Evolutionary conservation across 2,329 filamentous ascomycete genomes (phyloP), one percentile per base, ranked within the genome.

Genomic region (Colletotrichum musicola): DNA sequence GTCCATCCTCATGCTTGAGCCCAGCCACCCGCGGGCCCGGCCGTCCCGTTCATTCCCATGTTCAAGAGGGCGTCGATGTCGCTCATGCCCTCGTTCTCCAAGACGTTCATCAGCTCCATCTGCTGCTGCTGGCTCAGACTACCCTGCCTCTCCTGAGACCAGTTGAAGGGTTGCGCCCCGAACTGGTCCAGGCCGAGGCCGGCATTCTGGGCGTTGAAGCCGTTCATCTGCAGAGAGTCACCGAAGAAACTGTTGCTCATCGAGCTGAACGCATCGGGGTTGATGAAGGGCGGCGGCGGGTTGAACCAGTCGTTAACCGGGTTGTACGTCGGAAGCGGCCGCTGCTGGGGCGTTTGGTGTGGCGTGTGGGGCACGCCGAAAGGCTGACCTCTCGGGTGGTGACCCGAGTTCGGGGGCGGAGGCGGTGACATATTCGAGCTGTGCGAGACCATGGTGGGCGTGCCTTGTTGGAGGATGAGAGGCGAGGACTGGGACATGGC

Each of bases 51-150:
- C 65, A 61, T 65, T 40, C 61, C 68, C 79, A 80, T 81, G 59
- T 80, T 88, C 72, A 91, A 78, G 64, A 89, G 88, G 14, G 84
- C 83, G 71, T 90, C 85, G 73, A 91, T 90, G 58, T 90, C 89
- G 27, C 81, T 82, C 76, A 90, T 81, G 0, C 89, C 89, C 72
- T 91, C 88, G 73, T 83, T 92, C 78, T 96, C 92, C 40, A 97
- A 85, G 56, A 90, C 90, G 63, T 90, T 89, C 92, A 97, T 94
- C 44, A 97, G 83, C 81, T 97, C 93, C 71, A 91, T 81, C 79
- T 96, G 93, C 79, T 97, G 93, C 75, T 93, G 88, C 71, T 94
- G 91, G 68, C 90, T 95, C 38, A 97, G 82, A 68, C 86, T 92
- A 72, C 90, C 93, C 74, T 89, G 89, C 68, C 85, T 87, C 76